A percentile compares a stretch with the other conserved stretches of the same genome.
phyloP scores from a whole-genome alignment of 768 basidiomycete genomes.

The Leccinum boreale region DNA sequence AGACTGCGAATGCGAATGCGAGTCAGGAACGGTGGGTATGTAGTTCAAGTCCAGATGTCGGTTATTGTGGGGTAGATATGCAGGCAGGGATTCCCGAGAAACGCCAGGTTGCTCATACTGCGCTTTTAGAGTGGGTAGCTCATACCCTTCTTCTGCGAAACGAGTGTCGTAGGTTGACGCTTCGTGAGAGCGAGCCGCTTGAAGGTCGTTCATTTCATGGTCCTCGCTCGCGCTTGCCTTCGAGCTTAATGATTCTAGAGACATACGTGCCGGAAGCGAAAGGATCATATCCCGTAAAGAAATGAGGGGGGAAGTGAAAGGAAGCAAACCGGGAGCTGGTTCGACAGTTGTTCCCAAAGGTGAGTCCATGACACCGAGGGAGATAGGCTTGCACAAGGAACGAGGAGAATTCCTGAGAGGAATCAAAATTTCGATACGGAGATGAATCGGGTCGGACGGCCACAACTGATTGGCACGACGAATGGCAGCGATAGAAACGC shows the following conservation, averaged over 20 bases:
- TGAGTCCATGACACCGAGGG: not conserved
- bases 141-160: conserved; percentile 8
- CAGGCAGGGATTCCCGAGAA: not conserved
- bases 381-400: conserved; percentile 1
- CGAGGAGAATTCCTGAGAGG: conserved; percentile 37
- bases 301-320: conserved; percentile 18
- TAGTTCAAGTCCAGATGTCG: not conserved
- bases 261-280: conserved; percentile 29
- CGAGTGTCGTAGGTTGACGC: not conserved
- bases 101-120: not conserved
- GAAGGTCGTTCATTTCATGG: conserved; percentile 26
- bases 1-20: not conserved
- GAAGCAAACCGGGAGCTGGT: conserved; percentile 1
- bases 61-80: not conserved
- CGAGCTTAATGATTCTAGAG: conserved; percentile 30
- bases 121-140: conserved; percentile 12
- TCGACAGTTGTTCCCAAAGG: not conserved
- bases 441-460: conserved; percentile 89
- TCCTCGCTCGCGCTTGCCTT: conserved; percentile 26
- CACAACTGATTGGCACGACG: conserved; percentile 90
- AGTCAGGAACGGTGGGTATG: not conserved
- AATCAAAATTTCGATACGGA: conserved; percentile 78
- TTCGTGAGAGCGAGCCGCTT: not conserved
- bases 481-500: conserved; percentile 77
- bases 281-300: conserved; percentile 21